Conservation (phyloP, 148 eudicot genomes). For the Talinum fruticosum region DNA sequence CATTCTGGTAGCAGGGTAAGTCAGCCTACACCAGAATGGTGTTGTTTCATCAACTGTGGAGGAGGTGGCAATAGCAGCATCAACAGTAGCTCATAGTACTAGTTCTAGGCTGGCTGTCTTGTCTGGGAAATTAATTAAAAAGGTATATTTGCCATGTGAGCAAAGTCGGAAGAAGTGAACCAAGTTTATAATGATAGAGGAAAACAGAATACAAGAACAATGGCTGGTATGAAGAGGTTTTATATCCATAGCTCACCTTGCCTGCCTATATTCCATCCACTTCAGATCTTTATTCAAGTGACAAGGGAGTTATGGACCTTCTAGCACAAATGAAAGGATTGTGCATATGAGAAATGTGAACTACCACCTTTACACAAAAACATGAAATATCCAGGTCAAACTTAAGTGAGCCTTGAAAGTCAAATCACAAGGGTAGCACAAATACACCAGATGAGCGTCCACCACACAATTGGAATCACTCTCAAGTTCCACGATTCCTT, state of each 20-base stretch:
- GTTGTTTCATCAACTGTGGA: not conserved
- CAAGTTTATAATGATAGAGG: not conserved
- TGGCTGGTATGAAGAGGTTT: not conserved
- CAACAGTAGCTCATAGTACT: not conserved
- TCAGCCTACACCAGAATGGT: not conserved
- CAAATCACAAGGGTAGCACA: not conserved
- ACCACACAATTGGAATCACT: not conserved
- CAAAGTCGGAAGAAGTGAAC: not conserved
- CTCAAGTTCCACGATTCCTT: not conserved
- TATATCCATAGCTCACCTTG: not conserved
- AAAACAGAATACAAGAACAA: not conserved
- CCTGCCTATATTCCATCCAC: not conserved
- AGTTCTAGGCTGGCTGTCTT: not conserved
- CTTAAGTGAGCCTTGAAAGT: not conserved
- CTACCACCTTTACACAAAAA: not conserved
- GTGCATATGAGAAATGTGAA: not conserved
- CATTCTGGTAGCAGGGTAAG: not conserved
- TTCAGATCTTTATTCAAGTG: not conserved
- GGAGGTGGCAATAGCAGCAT: constrained; percentile 7
- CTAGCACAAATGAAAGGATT: not conserved
- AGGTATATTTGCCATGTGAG: too few species aligned
- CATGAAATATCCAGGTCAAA: not conserved
- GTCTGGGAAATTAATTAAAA: not conserved
- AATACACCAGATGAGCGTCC: not conserved
- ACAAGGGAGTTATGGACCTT: not conserved